phyloP scores from a whole-genome alignment of 768 basidiomycete species.

The Cytidiella melzeri region DNA sequence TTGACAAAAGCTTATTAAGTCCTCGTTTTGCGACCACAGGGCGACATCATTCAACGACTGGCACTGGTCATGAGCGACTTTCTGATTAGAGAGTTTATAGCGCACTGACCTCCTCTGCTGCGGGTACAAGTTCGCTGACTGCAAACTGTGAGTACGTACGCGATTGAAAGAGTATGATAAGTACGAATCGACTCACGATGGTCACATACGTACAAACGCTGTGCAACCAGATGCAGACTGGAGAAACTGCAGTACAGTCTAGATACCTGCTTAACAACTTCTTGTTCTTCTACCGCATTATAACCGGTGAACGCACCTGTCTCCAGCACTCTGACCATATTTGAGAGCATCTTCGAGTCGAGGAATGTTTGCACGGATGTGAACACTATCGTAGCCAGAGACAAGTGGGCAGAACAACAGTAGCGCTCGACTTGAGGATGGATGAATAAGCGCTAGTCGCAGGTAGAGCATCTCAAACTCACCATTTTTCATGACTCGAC shows the following conservation, averaged over 20 bases:
- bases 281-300: too few species aligned
- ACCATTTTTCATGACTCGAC: conserved; percentile 65
- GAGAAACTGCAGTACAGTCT: conserved; percentile 63
- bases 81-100: not conserved
- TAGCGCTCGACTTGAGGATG: conserved; percentile 44
- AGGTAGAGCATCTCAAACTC: too few species aligned
- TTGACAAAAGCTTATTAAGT: conserved; percentile 46
- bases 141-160: conserved; percentile 2
- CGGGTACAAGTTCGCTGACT: conserved; percentile 53
- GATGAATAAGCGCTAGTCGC: not conserved
- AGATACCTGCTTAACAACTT: conserved; percentile 1
- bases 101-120: conserved; percentile 56
- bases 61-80: not conserved
- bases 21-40: conserved; percentile 49
- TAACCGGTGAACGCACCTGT: conserved; percentile 39
- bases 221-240: conserved; percentile 46
- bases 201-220: conserved; percentile 54
- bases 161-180: not conserved
- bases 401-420: conserved; percentile 58
- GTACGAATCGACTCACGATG: conserved; percentile 39
- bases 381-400: conserved; percentile 61
- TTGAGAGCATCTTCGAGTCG: conserved; percentile 58
- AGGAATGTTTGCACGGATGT: conserved; percentile 55
- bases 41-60: conserved; percentile 53
- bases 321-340: conserved; percentile 61